Conservation (phyloP, 257 asterid genomes). For the Solanum chilense region DNA sequence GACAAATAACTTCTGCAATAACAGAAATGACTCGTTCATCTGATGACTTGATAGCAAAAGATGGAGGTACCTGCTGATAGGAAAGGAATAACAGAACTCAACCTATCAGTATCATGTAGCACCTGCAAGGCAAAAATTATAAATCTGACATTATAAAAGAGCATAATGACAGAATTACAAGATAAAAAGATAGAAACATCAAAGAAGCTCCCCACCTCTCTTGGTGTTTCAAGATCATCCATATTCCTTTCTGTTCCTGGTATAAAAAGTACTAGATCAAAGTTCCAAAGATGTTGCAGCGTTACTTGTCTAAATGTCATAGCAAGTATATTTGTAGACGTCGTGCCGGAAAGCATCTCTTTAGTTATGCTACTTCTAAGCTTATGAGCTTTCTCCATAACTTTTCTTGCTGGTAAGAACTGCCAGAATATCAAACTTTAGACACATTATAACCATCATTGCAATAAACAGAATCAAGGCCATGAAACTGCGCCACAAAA, state of each 20-base stretch:
- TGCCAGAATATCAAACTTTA: constrained; percentile 16
- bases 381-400: constrained; percentile 59
- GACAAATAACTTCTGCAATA: constrained; percentile 76
- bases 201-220: constrained; percentile 47
- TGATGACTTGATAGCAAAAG: constrained; percentile 49
- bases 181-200: not conserved
- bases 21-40: constrained; percentile 47
- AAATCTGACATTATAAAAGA: constrained; percentile 28
- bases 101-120: constrained; percentile 45
- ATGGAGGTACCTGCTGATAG: constrained; percentile 83
- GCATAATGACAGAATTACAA: not conserved
- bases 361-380: constrained; percentile 40
- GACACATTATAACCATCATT: not conserved
- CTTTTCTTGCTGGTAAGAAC: constrained; percentile 81
- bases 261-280: constrained; percentile 51
- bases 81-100: constrained; percentile 81
- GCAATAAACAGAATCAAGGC: not conserved
- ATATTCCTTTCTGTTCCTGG: constrained; percentile 66
- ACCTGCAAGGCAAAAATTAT: constrained; percentile 79
- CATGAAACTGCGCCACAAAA: not conserved
- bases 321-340: constrained; percentile 59
- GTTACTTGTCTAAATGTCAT: constrained; percentile 90
- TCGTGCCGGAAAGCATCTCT: constrained; percentile 36
- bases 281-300: constrained; percentile 61
- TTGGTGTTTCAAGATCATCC: constrained; percentile 55